These are phyloP conservation scores for Celoporthe dispersa DNA, from an alignment of 2,329 filamentous ascomycete species.

Conservation along the genomic window DNA sequence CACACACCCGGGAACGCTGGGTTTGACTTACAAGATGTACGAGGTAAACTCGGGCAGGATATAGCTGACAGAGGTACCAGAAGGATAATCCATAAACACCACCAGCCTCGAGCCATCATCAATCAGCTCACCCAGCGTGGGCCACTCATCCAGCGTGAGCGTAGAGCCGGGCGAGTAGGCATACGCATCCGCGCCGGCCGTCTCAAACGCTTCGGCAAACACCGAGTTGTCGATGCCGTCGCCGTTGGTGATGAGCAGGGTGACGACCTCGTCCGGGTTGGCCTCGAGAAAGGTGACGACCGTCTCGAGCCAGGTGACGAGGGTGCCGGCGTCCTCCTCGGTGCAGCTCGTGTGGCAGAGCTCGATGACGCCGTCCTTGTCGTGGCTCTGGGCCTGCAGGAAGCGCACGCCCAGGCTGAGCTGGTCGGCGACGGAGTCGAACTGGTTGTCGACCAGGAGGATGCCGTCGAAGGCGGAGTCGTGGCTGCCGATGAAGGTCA, in stretches of 20 bases:
- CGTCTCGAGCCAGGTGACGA: slow-evolving; percentile 58
- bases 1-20: no score
- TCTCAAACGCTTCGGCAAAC: slow-evolving; percentile 58
- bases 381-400: slow-evolving; percentile 67
- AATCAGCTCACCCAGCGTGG: slow-evolving; percentile 71
- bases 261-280: slow-evolving; percentile 66
- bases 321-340: slow-evolving; percentile 61
- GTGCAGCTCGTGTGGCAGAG: slow-evolving; percentile 69
- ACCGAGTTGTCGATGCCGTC: slow-evolving; percentile 59
- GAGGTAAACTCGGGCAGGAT: slow-evolving; percentile 67
- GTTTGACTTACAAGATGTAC: slow-evolving; percentile 35
- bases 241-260: slow-evolving; percentile 65
- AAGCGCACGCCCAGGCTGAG: slow-evolving; percentile 66
- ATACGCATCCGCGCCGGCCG: slow-evolving; percentile 60
- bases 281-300: slow-evolving; percentile 64
- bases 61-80: slow-evolving; percentile 53
- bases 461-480: slow-evolving; percentile 67
- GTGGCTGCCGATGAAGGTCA: slow-evolving; percentile 67
- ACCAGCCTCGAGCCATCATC: slow-evolving; percentile 66
- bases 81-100: slow-evolving; percentile 62
- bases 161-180: slow-evolving; percentile 56
- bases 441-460: slow-evolving; percentile 61
- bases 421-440: slow-evolving; percentile 60
- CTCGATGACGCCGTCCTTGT: slow-evolving; percentile 54
- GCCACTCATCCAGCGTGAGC: slow-evolving; percentile 60